phyloP scores from a whole-genome alignment of 2,329 filamentous ascomycete species.

The Fusarium solani-melongenae region DNA sequence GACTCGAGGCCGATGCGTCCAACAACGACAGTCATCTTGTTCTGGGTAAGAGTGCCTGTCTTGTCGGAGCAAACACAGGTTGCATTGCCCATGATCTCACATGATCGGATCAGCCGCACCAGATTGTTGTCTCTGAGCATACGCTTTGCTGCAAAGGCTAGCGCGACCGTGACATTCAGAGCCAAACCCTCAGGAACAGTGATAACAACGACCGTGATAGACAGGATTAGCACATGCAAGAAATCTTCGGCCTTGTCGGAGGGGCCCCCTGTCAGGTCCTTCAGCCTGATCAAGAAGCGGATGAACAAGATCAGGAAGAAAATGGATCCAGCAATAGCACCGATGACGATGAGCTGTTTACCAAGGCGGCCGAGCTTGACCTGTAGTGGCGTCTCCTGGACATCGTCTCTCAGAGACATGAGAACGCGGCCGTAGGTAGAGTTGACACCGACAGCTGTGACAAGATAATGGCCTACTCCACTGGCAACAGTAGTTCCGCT shows the following conservation, averaged over 20 bases:
- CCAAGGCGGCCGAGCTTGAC: slow-evolving; percentile 81
- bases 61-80: slow-evolving; percentile 75
- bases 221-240: slow-evolving; percentile 67
- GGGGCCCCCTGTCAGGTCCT: slow-evolving; percentile 52
- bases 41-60: slow-evolving; percentile 73
- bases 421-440: slow-evolving; percentile 82
- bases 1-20: slow-evolving; percentile 61
- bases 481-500: slow-evolving; percentile 83
- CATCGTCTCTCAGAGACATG: slow-evolving; percentile 81
- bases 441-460: slow-evolving; percentile 78
- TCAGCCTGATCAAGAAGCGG: slow-evolving; percentile 50
- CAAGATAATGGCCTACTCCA: slow-evolving; percentile 79
- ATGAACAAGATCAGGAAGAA: slow-evolving; percentile 57
- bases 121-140: slow-evolving; percentile 74
- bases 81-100: slow-evolving; percentile 73
- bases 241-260: slow-evolving; percentile 67
- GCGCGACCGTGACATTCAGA: slow-evolving; percentile 69
- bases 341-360: slow-evolving; percentile 72
- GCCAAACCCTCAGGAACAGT: slow-evolving; percentile 70
- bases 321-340: slow-evolving; percentile 52
- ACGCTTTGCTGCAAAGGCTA: slow-evolving; percentile 71
- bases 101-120: slow-evolving; percentile 68
- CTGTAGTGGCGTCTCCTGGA: slow-evolving; percentile 82
- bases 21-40: slow-evolving; percentile 70
- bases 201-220: slow-evolving; percentile 69